Evolutionary conservation across 345 rosid species (phyloP), one percentile per base, ranked within the genome.

Genomic region (Crucihimalaya himalaica): DNA sequence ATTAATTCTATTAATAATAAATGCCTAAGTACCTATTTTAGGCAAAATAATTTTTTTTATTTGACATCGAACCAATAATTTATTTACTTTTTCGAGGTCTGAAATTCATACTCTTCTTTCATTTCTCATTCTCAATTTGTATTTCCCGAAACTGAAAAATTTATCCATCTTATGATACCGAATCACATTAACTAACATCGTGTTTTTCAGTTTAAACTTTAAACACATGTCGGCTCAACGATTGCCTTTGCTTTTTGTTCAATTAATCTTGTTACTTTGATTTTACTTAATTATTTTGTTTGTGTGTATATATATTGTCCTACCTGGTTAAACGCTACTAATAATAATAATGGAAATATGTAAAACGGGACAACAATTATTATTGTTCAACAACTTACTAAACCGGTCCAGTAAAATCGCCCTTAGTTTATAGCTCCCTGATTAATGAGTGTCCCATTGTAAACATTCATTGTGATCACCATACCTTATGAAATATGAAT

Each of bases 371-470:
- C 40, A 47, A 47, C 28, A 70, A 19, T 34, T 32, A 56, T 27
- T 63, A 63, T 45, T 46, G 60, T n/a, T 76, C 71, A 70, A 70
- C 75, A 70, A 70, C 80, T 70, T 76, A 45, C 20, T 53, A 40
- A 61, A 32, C 74, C 14, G 18, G 63, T 45, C n/a, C 28, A 29
- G 55, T 63, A 72, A 73, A 65, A 6, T 4, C 54, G 78, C 79
- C 51, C 50, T 69, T 76, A 62, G 75, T 69, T 62, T 54, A 9
- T 62, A 68, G 63, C 69, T 45, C 46, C 63, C 65, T 69, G 79
- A 76, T 69, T 76, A 32, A 54, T 52, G 43, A 69, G 18, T 53
- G 51, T 62, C 65, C 59, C 65, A 55, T 68, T 51, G 79, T 62
- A 75, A 42, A 57, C 48, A 68, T 61, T 45, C 78, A 57, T 32